These are phyloP conservation scores for Wickerhamiella allomyrinae DNA, from an alignment of 805 yeast genomes.

Conservation along the genomic window DNA sequence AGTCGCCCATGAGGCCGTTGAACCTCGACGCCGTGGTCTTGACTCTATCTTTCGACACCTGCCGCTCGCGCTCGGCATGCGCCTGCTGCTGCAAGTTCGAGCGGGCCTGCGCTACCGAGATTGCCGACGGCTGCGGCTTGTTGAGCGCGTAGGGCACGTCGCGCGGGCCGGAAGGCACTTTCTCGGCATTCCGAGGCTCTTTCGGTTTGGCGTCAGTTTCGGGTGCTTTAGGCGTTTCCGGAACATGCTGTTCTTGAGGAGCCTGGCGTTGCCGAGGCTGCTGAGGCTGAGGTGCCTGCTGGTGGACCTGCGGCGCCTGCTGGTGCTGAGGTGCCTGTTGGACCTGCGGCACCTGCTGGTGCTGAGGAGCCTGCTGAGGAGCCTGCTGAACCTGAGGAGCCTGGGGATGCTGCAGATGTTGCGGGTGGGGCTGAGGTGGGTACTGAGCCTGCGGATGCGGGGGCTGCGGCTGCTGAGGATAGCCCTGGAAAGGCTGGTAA, in stretches of 20 bases:
- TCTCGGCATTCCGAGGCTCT: background rate
- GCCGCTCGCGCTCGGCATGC: background rate
- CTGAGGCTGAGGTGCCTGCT: slow-evolving; percentile 16
- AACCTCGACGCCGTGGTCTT: slow-evolving; percentile 25
- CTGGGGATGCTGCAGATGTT: background rate
- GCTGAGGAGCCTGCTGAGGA: background rate
- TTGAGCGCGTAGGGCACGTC: background rate
- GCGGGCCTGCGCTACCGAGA: background rate
- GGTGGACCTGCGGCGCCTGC: slow-evolving; percentile 1
- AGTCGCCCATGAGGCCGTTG: slow-evolving; percentile 92
- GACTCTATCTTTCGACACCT: background rate
- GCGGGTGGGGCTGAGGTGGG: background rate
- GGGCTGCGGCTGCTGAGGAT: slow-evolving; percentile 4
- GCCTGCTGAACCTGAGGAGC: slow-evolving; percentile 1
- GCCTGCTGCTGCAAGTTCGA: slow-evolving; percentile 1
- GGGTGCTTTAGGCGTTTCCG: slow-evolving; percentile 8
- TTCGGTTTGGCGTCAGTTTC: background rate
- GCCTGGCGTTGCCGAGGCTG: slow-evolving; percentile 20
- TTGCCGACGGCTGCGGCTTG: background rate
- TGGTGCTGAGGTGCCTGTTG: slow-evolving; percentile 14
- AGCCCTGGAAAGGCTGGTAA: background rate
- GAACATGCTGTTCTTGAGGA: slow-evolving; percentile 13
- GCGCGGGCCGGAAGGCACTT: background rate
- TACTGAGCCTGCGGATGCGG: slow-evolving; percentile 2
- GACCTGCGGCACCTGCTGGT: background rate